Evolutionary conservation across 768 basidiomycete genomes (phyloP), one percentile per base, ranked within the genome.

Genomic region (Crassisporium funariophilum): DNA sequence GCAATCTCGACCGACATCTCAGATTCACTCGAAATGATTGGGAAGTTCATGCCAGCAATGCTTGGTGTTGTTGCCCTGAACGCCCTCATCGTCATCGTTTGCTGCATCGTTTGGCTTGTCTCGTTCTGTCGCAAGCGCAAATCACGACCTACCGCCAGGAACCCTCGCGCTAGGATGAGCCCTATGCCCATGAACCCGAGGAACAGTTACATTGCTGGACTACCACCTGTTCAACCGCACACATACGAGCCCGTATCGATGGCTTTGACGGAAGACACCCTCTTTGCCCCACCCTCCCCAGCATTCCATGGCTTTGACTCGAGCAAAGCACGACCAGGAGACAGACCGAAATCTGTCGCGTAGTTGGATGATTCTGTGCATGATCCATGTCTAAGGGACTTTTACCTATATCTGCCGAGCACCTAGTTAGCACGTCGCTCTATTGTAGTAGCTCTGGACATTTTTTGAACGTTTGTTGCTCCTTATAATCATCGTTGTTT

Each of bases 31-130:
- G 78, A 81, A 60, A 76, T 76, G 58, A 76, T 93, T 56, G 75
- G 77, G 36, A 76, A 71, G 20, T 83, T 77, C 65, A 68, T 91
- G 39, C 90, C 90, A 17, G 84, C 79, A 19, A 79, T 91, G 70
- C 73, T 92, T 41, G 90, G 74, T 20, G 66, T 91, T 47, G 79
- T 91, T 58, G 90, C 82, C 25, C 73, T 92, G 55, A 93, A 93
- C 57, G 84, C 88, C 5, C 66, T 89, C 20, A 74, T 88, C 44
- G 64, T 91, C 47, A 62, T 88, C 44, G 65, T 76, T 21, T 74
- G 89, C 46, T 63, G 72, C 50, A 62, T 81, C 25, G 73, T 75
- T 5, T 87, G 79, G 53, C 64, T 80, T 41, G 57, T 81, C 39
- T 70, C 75, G 31, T 68, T 82, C 55, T 83, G 75, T 68, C 79